A percentile compares a stretch with the other conserved stretches of the same genome.
phyloP scores from a whole-genome alignment of 495 filamentous ascomycete species.

The Xylaria nigripes region DNA sequence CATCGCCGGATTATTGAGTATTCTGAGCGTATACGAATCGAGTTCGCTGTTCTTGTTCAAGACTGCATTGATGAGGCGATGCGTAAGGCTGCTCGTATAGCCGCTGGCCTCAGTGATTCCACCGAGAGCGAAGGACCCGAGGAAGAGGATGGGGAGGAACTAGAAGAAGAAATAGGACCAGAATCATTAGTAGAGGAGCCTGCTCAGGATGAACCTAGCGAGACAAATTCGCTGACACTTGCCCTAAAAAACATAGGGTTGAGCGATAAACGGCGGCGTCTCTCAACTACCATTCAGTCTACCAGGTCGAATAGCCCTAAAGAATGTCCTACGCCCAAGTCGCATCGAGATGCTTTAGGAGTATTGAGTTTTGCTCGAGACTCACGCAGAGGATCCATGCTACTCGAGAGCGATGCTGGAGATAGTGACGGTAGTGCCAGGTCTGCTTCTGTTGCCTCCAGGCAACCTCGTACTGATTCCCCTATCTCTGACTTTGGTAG shows the following conservation, averaged over 20 bases:
- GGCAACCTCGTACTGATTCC: conserved; percentile 69
- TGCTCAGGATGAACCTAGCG: conserved; percentile 46
- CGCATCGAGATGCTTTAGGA: conserved; percentile 61
- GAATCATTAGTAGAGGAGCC: conserved; percentile 35
- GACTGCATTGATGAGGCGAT: conserved; percentile 91
- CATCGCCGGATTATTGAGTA: conserved; percentile 93
- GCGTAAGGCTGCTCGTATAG: conserved; percentile 81
- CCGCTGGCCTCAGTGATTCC: conserved; percentile 76
- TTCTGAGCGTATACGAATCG: conserved; percentile 85
- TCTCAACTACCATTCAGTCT: conserved; percentile 34
- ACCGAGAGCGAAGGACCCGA: conserved; percentile 45
- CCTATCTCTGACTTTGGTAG: conserved; percentile 76
- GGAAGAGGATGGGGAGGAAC: conserved; percentile 26
- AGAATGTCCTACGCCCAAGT: conserved; percentile 86
- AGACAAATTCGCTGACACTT: conserved; percentile 49
- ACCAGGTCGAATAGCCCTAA: conserved; percentile 83
- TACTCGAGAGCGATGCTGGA: conserved; percentile 67
- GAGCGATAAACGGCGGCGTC: conserved; percentile 35
- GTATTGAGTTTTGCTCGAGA: conserved; percentile 54
- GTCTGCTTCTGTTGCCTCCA: conserved; percentile 69
- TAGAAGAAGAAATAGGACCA: conserved; percentile 23
- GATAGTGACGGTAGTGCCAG: conserved; percentile 80
- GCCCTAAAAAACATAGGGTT: conserved; percentile 45
- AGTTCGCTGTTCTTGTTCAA: conserved; percentile 83
- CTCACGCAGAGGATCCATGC: conserved; percentile 61